A percentile compares a stretch with the other conserved stretches of the same genome.
phyloP scores from a whole-genome alignment of 345 rosid genomes.

The Moricandia arvensis region DNA sequence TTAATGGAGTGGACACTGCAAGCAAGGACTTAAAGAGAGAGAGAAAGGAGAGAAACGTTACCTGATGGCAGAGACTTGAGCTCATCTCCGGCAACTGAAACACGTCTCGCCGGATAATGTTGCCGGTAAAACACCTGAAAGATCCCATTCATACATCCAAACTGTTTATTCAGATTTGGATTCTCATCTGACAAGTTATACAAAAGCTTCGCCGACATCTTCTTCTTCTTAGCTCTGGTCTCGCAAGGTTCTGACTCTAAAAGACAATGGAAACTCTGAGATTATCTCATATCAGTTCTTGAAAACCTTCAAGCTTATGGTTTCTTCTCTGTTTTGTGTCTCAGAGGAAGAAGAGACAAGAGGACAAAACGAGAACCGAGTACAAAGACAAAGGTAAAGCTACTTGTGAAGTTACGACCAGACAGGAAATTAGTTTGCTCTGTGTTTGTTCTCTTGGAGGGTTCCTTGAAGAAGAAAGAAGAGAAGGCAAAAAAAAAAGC shows the following conservation, averaged over 20 bases:
- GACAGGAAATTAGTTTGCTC: conserved; percentile 34
- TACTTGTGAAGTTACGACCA: conserved; percentile 38
- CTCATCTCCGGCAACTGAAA: conserved; percentile 41
- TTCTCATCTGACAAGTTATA: conserved; percentile 68
- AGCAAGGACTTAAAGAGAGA: conserved; percentile 3
- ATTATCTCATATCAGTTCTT: conserved; percentile 20
- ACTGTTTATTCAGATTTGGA: conserved; percentile 68
- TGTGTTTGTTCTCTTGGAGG: conserved; percentile 28
- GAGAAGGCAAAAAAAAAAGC: conserved; percentile 27
- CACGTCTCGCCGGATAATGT: conserved; percentile 56
- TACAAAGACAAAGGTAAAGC: conserved; percentile 23
- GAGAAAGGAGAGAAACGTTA: conserved; percentile 22
- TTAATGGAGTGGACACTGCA: conserved; percentile 18
- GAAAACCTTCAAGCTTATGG: conserved; percentile 4
- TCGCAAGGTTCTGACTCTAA: conserved; percentile 12
- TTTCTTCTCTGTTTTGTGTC: conserved; percentile 9
- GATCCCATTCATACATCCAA: conserved; percentile 89
- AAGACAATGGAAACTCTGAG: conserved; percentile 1
- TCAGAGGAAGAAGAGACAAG: conserved; percentile 22
- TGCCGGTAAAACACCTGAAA: conserved; percentile 75
- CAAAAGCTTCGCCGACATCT: conserved; percentile 68
- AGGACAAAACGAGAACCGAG: conserved; percentile 36
- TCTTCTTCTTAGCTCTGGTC: conserved; percentile 28
- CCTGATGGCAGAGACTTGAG: conserved; percentile 52
- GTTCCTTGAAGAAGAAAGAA: conserved; percentile 40